A percentile compares a stretch with the other conserved stretches of the same genome.
These are phyloP conservation scores for Raffaelea albimanens DNA, from an alignment of 2,329 filamentous ascomycete genomes.

Conservation along the genomic window DNA sequence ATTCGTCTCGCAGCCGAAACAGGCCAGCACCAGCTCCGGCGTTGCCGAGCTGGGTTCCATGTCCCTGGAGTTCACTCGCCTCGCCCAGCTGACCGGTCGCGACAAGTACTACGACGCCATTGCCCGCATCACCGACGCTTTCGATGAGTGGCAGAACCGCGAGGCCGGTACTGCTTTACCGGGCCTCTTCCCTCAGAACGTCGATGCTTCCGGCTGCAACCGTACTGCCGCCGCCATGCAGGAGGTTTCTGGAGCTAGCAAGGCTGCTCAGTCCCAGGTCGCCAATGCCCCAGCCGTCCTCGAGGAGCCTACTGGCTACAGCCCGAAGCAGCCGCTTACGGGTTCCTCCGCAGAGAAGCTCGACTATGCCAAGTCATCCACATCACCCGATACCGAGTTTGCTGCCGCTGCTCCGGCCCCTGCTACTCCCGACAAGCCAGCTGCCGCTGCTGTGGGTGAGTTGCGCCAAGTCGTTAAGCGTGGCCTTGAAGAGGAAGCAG, in stretches of 20 bases:
- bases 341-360: slow-evolving; percentile 1
- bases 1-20: slow-evolving; percentile 52
- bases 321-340: slow-evolving; percentile 6
- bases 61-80: slow-evolving; percentile 78
- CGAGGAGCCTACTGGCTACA: slow-evolving; percentile 19
- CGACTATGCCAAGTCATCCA: slow-evolving; percentile 8
- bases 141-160: slow-evolving; percentile 64
- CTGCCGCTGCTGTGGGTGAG: slow-evolving; percentile 15
- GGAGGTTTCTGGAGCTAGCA: slow-evolving; percentile 19
- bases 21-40: slow-evolving; percentile 45
- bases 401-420: too few relatives aligned
- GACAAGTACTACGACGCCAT: slow-evolving; percentile 84
- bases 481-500: neutral
- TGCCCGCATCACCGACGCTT: slow-evolving; percentile 71
- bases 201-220: slow-evolving; percentile 77
- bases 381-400: slow-evolving; percentile 18
- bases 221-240: slow-evolving; percentile 30
- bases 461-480: slow-evolving; percentile 6
- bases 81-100: slow-evolving; percentile 76
- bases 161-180: slow-evolving; percentile 61
- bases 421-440: slow-evolving; percentile 14
- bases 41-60: slow-evolving; percentile 70
- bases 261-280: slow-evolving; percentile 25
- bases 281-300: slow-evolving; percentile 16
- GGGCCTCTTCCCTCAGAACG: slow-evolving; percentile 68